phyloP scores from a whole-genome alignment of 306 rosid genomes.

The Vigna trinervia region DNA sequence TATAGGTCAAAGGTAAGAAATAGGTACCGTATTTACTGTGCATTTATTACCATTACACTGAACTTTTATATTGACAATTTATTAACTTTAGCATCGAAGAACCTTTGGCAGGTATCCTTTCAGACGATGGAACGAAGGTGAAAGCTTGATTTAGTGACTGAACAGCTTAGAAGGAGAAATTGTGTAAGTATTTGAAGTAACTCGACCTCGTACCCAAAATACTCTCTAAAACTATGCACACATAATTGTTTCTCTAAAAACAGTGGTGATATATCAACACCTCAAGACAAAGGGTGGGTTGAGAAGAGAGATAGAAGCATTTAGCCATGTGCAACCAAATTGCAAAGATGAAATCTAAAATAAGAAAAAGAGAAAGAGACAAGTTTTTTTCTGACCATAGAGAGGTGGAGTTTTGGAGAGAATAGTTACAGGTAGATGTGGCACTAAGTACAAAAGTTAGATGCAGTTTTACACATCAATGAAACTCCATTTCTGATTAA shows the following conservation, averaged over 20 bases:
- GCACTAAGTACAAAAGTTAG: background rate
- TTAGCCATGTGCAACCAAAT: background rate
- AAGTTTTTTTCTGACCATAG: background rate
- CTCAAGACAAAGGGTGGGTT: background rate
- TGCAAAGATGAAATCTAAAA: slow-evolving; percentile 9
- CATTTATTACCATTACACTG: too few species aligned
- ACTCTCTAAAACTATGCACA: background rate
- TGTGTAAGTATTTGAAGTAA: too few species aligned
- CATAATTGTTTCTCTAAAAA: background rate
- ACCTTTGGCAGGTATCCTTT: too few species aligned
- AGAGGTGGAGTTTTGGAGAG: too few species aligned
- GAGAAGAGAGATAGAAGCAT: background rate
- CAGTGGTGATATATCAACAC: background rate
- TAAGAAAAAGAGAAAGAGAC: background rate
- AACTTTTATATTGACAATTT: too few species aligned
- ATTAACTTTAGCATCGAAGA: too few species aligned
- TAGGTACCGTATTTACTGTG: too few species aligned
- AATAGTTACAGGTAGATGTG: background rate
- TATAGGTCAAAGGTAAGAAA: too few species aligned
- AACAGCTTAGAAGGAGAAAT: too few species aligned
- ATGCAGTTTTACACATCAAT: too few species aligned
- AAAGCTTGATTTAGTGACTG: too few species aligned
- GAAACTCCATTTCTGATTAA: background rate
- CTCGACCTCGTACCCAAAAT: too few species aligned
- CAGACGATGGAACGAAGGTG: rapidly evolving